phyloP scores from a whole-genome alignment of 1,284 basidiomycete species.

The Ganoderma sp. region DNA sequence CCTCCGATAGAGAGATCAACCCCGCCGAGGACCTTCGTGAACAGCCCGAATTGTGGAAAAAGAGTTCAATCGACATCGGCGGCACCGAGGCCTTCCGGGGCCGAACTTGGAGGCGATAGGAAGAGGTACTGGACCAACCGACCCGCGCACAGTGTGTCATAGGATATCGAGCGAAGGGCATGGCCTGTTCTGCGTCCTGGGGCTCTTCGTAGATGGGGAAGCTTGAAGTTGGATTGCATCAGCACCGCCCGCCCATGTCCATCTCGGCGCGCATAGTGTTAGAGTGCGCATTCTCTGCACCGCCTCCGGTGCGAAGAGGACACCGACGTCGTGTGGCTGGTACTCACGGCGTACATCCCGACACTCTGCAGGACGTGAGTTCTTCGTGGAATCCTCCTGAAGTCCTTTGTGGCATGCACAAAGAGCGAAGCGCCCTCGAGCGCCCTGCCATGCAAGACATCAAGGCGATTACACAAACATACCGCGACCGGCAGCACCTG shows the following conservation, averaged over 20 bases:
- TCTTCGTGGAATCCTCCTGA: too few relatives aligned
- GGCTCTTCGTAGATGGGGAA: neutral
- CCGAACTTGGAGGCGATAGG: neutral
- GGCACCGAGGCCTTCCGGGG: neutral
- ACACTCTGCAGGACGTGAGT: too few relatives aligned
- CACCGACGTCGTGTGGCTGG: too few relatives aligned
- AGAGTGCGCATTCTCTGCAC: too few relatives aligned
- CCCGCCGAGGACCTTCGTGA: neutral
- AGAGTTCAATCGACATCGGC: neutral
- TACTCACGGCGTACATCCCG: too few relatives aligned
- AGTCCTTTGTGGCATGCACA: too few relatives aligned
- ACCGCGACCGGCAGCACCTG: too few relatives aligned
- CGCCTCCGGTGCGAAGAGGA: too few relatives aligned
- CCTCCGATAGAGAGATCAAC: neutral
- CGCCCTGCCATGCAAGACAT: too few relatives aligned
- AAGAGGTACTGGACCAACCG: neutral
- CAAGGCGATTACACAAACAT: too few relatives aligned
- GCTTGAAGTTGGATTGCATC: neutral
- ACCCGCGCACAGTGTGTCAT: neutral
- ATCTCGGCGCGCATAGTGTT: neutral
- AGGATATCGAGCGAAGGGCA: neutral
- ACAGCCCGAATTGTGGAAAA: neutral
- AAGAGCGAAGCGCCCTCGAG: too few relatives aligned
- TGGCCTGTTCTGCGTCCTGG: neutral
- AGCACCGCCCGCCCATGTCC: neutral